Evolutionary conservation across 495 filamentous ascomycete species (phyloP).

Genomic region (Thermothielavioides terrestris): DNA sequence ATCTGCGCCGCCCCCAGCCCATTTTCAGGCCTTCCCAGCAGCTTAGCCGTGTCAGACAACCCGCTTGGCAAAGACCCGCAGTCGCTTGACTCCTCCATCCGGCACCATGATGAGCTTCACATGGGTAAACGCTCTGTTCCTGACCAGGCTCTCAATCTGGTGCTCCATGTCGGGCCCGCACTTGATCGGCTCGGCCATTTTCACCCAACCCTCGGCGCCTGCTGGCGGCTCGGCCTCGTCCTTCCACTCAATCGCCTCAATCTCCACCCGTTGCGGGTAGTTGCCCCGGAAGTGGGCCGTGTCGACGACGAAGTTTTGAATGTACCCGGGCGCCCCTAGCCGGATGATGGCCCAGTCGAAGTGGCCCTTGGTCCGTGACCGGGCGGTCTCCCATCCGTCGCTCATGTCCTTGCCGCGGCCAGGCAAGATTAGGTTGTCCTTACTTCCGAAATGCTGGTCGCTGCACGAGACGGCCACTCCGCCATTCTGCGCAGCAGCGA

Average conservation of each 20-base stretch:
- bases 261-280: constrained; percentile 68
- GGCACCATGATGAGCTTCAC: constrained; percentile 86
- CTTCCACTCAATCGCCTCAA: constrained; percentile 55
- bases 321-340: constrained; percentile 61
- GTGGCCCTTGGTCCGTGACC: constrained; percentile 67
- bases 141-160: constrained; percentile 49
- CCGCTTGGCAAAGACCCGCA: constrained; percentile 70
- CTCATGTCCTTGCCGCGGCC: constrained; percentile 87
- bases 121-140: constrained; percentile 58
- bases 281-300: constrained; percentile 89
- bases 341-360: constrained; percentile 78
- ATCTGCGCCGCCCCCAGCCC: not conserved
- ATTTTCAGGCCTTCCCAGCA: not conserved
- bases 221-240: constrained; percentile 45
- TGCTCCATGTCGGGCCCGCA: constrained; percentile 78
- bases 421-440: constrained; percentile 74
- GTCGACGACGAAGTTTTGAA: constrained; percentile 70
- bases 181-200: constrained; percentile 57
- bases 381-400: constrained; percentile 89
- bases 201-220: constrained; percentile 60
- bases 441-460: constrained; percentile 80
- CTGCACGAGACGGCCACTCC: constrained; percentile 67
- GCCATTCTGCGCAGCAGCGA: constrained; percentile 75
- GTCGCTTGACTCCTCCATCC: constrained; percentile 83
- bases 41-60: constrained; percentile 22